These are phyloP conservation scores for Colletotrichum cereale DNA, from an alignment of 2,329 filamentous ascomycete genomes.

Conservation along the genomic window DNA sequence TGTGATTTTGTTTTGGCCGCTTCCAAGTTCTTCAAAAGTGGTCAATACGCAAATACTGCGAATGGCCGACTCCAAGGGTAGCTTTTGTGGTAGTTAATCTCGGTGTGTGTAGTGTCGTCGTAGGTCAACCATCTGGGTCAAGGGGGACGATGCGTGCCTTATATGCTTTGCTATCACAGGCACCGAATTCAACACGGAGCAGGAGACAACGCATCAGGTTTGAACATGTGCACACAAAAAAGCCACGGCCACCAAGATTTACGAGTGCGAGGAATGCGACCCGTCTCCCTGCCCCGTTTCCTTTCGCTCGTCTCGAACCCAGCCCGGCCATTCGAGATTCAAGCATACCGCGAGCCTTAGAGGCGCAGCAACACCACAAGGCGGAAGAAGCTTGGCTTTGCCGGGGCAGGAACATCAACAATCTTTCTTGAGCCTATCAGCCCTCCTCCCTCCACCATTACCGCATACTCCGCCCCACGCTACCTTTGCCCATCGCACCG, in stretches of 20 bases:
- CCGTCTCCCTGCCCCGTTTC: neutral
- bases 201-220: neutral
- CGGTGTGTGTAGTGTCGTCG: neutral
- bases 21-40: neutral
- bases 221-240: neutral
- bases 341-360: neutral
- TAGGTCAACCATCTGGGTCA: neutral
- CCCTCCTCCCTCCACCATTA: no score
- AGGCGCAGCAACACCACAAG: conserved; percentile 4
- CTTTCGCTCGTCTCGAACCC: neutral
- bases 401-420: neutral
- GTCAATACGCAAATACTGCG: neutral
- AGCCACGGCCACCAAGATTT: neutral
- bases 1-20: no score
- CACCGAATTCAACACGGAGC: neutral
- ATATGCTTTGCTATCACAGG: neutral
- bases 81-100: neutral
- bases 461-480: neutral
- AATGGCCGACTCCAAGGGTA: neutral
- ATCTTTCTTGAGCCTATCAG: neutral
- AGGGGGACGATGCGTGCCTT: neutral
- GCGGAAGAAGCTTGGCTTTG: neutral
- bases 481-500: neutral
- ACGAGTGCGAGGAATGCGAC: conserved; percentile 1
- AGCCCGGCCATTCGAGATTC: neutral